Base-by-base conservation (phyloP, 306 rosid species). In the Fragaria ananassa region DNA sequence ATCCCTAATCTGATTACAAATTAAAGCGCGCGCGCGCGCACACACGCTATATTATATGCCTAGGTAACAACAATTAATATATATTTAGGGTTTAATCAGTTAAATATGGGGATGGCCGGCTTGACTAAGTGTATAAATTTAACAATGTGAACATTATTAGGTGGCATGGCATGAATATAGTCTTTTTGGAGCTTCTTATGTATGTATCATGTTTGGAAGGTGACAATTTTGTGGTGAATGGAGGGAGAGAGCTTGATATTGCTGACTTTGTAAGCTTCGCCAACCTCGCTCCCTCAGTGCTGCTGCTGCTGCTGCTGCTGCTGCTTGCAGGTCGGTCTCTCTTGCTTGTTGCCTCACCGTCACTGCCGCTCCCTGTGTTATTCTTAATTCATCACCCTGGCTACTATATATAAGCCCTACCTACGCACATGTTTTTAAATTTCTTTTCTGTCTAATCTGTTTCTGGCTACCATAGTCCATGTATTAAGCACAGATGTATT, bases 191-290 rank as follows among this genome's bases (percentile, higher is more conserved):
- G 70, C 41, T 71, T 78, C 61, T 68, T 57, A 54, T 65, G 77
- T 64, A 17, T 34, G 39, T 10, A 31, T 27, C 39, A 15, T 25
- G 34, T 39, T 19, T n/a, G 79, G 70, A 68, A 37, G 61, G 49
- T 50, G 74, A 82, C 79, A 61, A 82, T 58, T 13, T 42, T 53
- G n/a, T 61, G 57, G 45, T n/a, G 45, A 10, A 80, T 31, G 35
- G 4, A 31, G 35, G 3, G 35, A 31, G 35, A 31, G 64, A 27
- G 65, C 77, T 70, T 61, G 65, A 41, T 58, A 60, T 61, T 64
- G 68, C 45, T 76, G 77, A 74, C 87, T 81, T 88, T 81, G 93
- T 76, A 81, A 82, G 62, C 76, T 83, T 82, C 86, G 89, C 85
- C 84, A 78, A 76, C 68, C 76, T 46, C 3, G 10, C 44, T 41